phyloP scores from a whole-genome alignment of 257 asterid genomes.

The Misopates orontium region DNA sequence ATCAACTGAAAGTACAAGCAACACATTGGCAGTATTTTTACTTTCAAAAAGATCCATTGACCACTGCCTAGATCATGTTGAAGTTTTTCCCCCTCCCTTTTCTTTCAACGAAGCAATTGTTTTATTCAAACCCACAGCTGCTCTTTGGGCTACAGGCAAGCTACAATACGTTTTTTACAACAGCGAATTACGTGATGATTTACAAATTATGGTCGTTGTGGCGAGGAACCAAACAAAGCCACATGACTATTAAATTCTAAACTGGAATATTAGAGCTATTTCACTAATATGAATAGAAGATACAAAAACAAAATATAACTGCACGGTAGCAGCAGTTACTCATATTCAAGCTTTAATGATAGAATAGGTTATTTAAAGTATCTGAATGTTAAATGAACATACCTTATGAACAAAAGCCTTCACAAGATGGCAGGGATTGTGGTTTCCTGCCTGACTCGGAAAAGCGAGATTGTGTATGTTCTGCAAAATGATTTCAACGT shows the following conservation, averaged over 20 bases:
- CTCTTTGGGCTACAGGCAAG: too few species aligned
- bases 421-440: constrained; percentile 46
- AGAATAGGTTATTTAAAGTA: background rate
- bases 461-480: constrained; percentile 60
- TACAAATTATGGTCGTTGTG: too few species aligned
- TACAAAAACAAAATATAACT: background rate
- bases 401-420: constrained; percentile 80
- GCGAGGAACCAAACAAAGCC: too few species aligned
- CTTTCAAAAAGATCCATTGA: constrained; percentile 7
- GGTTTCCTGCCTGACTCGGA: constrained; percentile 36
- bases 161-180: too few species aligned
- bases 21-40: constrained; percentile 13
- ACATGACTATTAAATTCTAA: too few species aligned
- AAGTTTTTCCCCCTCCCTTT: constrained; percentile 16
- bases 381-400: constrained; percentile 26
- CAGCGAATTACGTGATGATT: too few species aligned
- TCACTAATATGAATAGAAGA: background rate
- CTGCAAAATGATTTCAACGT: constrained; percentile 44
- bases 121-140: too few species aligned
- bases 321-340: constrained; percentile 9
- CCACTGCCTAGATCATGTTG: constrained; percentile 2
- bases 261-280: background rate
- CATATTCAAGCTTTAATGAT: constrained; percentile 15
- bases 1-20: background rate
- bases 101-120: too few species aligned